Percentiles rank a stretch among this genome's conserved stretches.
Evolutionary conservation across 2,329 filamentous ascomycete genomes (phyloP).

Genomic region (Fusarium phyllophilum): DNA sequence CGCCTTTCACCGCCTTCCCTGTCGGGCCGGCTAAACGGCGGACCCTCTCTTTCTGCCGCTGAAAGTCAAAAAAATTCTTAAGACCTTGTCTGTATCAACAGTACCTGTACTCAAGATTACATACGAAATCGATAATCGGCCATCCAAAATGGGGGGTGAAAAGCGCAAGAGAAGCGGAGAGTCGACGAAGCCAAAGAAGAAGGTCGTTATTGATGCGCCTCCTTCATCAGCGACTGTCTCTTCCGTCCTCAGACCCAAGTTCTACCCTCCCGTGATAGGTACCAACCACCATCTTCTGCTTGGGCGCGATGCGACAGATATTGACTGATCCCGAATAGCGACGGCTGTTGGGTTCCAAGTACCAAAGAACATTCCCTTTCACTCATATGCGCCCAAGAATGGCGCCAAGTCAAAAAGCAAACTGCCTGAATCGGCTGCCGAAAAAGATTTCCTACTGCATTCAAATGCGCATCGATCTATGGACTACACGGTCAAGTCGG

Average conservation of each 20-base stretch:
- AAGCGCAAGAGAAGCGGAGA: constrained; percentile 64
- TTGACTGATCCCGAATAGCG: constrained; percentile 45
- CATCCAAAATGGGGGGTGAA: constrained; percentile 50
- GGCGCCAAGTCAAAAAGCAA: constrained; percentile 49
- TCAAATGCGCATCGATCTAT: constrained; percentile 66
- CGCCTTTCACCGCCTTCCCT: constrained; percentile 34
- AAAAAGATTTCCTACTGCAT: constrained; percentile 65
- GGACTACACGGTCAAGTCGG: constrained; percentile 69
- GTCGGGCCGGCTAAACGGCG: constrained; percentile 40
- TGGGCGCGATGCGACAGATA: constrained; percentile 2
- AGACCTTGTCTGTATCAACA: constrained; percentile 31
- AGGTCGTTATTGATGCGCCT: constrained; percentile 59
- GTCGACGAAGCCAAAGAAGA: constrained; percentile 59
- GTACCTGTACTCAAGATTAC: background rate
- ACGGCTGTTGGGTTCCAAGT: constrained; percentile 51
- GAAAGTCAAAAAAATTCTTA: constrained; percentile 42
- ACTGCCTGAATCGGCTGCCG: constrained; percentile 53
- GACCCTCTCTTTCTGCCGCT: constrained; percentile 40
- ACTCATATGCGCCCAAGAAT: constrained; percentile 58
- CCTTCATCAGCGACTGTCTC: constrained; percentile 57
- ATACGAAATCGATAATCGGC: constrained; percentile 10
- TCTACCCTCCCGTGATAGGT: constrained; percentile 66
- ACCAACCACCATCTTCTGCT: constrained; percentile 30
- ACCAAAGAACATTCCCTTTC: constrained; percentile 54
- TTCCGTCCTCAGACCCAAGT: constrained; percentile 56